Percentiles rank a stretch among this genome's conserved stretches.
Conservation (phyloP, 176 grass and related monocot genomes). For the Elaeis guineensis region DNA sequence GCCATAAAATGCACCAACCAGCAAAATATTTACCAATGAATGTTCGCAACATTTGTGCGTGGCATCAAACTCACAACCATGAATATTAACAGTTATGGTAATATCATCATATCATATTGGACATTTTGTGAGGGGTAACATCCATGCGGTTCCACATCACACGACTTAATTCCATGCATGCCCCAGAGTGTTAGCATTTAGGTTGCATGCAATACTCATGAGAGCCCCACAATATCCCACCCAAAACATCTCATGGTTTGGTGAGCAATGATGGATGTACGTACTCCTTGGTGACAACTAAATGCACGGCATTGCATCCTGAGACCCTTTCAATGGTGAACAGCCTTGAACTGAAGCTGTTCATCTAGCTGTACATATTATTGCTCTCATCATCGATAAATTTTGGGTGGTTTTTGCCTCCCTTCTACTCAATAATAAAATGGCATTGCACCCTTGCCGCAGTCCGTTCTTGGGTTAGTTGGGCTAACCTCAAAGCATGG, state of each 20-base stretch:
- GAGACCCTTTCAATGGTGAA: no score
- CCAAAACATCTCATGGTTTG: constrained; percentile 3
- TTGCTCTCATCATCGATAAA: no score
- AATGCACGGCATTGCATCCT: constrained; percentile 1
- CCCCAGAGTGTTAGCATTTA: constrained; percentile 9
- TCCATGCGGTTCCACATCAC: not conserved
- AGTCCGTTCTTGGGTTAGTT: no score
- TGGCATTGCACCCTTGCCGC: not conserved
- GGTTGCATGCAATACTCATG: constrained; percentile 6
- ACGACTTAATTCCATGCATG: not conserved
- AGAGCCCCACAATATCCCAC: not conserved
- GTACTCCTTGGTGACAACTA: constrained; percentile 9
- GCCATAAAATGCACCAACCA: not conserved
- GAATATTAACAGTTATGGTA: not conserved
- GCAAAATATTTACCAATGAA: not conserved
- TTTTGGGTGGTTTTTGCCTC: no score
- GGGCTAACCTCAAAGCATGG: no score
- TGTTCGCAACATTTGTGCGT: not conserved
- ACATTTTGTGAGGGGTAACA: not conserved
- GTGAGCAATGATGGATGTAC: constrained; percentile 4
- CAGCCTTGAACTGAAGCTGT: no score
- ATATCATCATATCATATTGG: not conserved
- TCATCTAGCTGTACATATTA: no score
- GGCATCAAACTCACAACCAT: not conserved
- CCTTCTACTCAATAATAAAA: not conserved